Evolutionary conservation across 495 filamentous ascomycete genomes (phyloP), one percentile per base, ranked within the genome.

Genomic region (Halenospora varia): DNA sequence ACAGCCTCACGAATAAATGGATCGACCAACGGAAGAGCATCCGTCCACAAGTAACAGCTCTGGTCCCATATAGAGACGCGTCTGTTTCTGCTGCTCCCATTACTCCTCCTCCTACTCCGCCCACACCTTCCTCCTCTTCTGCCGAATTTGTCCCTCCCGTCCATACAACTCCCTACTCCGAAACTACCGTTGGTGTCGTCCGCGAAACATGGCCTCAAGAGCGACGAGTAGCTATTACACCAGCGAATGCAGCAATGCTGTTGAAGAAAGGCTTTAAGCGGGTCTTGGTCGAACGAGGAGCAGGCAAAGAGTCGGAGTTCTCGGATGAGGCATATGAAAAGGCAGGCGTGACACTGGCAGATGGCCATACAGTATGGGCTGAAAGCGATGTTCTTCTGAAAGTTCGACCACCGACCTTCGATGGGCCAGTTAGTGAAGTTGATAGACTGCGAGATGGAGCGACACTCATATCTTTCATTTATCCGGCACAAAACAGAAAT

Each of bases 191-290:
- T 24, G 88, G 88, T 39, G 77, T 90, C 25, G 87, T 87, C 1
- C 81, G 79, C 42, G 89, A 93, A 67, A 86, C 75, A 13, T 87
- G 77, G 63, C 77, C 80, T 10, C 80, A 86, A 55, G 89, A 93
- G 71, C 83, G 84, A 20, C 88, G 88, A 23, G 89, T 93, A 18
- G 88, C 89, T 15, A 76, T 93, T 25, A 90, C 87, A 1, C 89
- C 89, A 6, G 84, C 87, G 59, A 93, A 92, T 76, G 88, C 89
- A 18, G 77, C 82, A 1, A 70, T 91, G 22, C 71, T 93, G 2
- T 77, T 87, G 57, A 91, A 92, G 72, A 93, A 92, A 66, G 89
- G 89, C 35, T 89, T 89, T 66, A 74, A 75, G 35, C 82, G 82
- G 42, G 82, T 93, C 10, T 67, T 93, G 3, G 78, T 93, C 13